Evolutionary conservation across 1,139 yeast genomes (phyloP), one percentile per base, ranked within the genome.

Genomic region (Pichia sp.): DNA sequence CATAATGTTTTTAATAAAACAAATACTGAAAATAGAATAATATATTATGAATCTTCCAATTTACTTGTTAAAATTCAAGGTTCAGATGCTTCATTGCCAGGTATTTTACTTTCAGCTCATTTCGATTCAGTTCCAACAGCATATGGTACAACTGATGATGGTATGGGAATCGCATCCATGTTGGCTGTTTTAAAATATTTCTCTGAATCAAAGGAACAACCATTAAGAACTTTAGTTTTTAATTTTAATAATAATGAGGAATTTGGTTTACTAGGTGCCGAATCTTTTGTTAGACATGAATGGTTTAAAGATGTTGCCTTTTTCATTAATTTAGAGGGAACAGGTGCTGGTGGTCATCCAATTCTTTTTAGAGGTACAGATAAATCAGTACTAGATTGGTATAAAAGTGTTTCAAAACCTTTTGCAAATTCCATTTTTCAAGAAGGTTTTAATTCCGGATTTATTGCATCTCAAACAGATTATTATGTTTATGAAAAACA

Each of bases 221-320:
- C 96, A 1, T 60, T 68, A 37, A 72, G 96, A 47, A 81, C 94
- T 3, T 66, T 90, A 12, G 68, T 90, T 6, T 81, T 90, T 66
- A 87, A 89, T 61, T 84, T 90, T 66, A 90, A 90, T 64, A 87
- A 89, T 62, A 77, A 89, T 58, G 97, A 90, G 61, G 97, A 90
- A 59, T 85, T 86, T 64, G 96, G 96, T 0, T 70, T 90, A 38
- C 68, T 81, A 43, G 97, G 97, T 3, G 96, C 97, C 0, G 73
- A 74, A 42, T 76, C 87, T 0, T 89, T 87, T 58, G 67, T 85
- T 47, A 61, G 69, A 32, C 96, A 89, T 60, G 82, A 85, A 16
- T 87, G 95, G 95, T 72, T 78, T 30, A 64, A 73, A 41, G 65
- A 74, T 16, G 79, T 84, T 4, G 71, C 70, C 37, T 82, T 76